Percentiles rank a stretch among this genome's conserved stretches.
phyloP scores from a whole-genome alignment of 2,329 filamentous ascomycete genomes.

The Paracamarosporium sp. region DNA sequence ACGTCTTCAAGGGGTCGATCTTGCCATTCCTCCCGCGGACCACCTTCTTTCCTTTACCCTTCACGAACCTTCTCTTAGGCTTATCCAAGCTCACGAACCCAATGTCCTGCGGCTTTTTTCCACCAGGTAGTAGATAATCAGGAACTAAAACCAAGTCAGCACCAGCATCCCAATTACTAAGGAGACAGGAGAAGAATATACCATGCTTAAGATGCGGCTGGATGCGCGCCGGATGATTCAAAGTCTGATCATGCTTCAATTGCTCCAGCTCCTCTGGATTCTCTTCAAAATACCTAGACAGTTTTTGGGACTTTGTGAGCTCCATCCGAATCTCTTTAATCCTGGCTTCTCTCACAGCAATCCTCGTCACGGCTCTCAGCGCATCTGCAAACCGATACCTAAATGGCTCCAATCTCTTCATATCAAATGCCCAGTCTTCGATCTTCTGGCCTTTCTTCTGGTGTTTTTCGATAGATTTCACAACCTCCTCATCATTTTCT shows the following conservation, averaged over 20 bases:
- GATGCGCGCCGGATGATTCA: conserved; percentile 76
- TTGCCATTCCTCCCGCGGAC: conserved; percentile 66
- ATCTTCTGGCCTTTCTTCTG: conserved; percentile 85
- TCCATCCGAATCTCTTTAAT: conserved; percentile 88
- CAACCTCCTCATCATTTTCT: conserved; percentile 69
- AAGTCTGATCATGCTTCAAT: conserved; percentile 86
- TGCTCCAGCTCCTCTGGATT: conserved; percentile 89
- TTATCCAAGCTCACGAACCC: conserved; percentile 74
- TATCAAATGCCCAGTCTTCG: conserved; percentile 92
- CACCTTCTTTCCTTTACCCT: conserved; percentile 58
- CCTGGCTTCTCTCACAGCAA: conserved; percentile 88
- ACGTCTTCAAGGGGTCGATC: conserved; percentile 85
- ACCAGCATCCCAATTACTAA: background rate
- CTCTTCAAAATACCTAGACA: conserved; percentile 89
- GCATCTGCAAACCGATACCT: conserved; percentile 89
- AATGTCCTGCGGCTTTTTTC: conserved; percentile 73
- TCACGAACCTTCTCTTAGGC: conserved; percentile 51
- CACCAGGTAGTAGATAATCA: conserved; percentile 83
- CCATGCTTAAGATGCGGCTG: conserved; percentile 80
- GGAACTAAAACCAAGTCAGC: conserved; percentile 62
- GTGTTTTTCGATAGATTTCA: conserved; percentile 79
- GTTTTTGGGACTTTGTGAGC: conserved; percentile 89
- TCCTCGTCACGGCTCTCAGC: conserved; percentile 84
- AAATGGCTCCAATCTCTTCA: conserved; percentile 92
- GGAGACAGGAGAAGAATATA: background rate